A percentile compares a stretch with the other conserved stretches of the same genome.
Evolutionary conservation across 208 protist species (phyloP).

Genomic region (Plasmodiophora brassicae): DNA sequence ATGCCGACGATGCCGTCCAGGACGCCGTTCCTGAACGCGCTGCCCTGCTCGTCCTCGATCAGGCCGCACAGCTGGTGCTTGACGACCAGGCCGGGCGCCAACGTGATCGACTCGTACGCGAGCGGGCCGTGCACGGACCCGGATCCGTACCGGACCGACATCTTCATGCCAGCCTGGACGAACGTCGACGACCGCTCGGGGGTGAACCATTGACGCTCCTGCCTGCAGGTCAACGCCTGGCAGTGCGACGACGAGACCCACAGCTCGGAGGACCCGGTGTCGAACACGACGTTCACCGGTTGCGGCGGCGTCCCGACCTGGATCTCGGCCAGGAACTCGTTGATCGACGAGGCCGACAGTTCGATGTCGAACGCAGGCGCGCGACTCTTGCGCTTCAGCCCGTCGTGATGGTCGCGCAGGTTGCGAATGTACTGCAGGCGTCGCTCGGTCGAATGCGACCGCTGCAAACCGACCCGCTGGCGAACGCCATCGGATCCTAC

Average conservation of each 20-base stretch:
- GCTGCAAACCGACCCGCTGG: too few relatives aligned
- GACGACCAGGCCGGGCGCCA: conserved; percentile 66
- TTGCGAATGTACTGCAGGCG: too few relatives aligned
- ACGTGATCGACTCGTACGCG: conserved; percentile 68
- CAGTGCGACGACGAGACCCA: conserved; percentile 46
- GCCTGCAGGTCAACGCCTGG: background rate
- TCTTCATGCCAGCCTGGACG: conserved; percentile 64
- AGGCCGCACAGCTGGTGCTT: conserved; percentile 54
- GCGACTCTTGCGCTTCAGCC: too few relatives aligned
- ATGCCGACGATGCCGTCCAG: conserved; percentile 17
- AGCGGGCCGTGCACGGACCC: conserved; percentile 76
- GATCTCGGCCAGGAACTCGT: conserved; percentile 42
- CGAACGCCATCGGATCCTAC: too few relatives aligned
- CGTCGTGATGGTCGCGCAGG: too few relatives aligned
- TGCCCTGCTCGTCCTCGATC: conserved; percentile 73
- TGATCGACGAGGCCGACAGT: conserved; percentile 21
- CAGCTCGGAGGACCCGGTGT: conserved; percentile 53
- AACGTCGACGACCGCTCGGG: conserved; percentile 45
- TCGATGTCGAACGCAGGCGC: background rate
- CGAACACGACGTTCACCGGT: conserved; percentile 43
- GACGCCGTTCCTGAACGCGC: conserved; percentile 66
- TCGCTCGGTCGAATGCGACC: too few relatives aligned
- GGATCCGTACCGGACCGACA: conserved; percentile 81
- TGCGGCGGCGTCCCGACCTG: conserved; percentile 36
- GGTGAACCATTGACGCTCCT: background rate